phyloP scores from a whole-genome alignment of 1,139 yeast species.

The Magnusiomyces starmeri region DNA sequence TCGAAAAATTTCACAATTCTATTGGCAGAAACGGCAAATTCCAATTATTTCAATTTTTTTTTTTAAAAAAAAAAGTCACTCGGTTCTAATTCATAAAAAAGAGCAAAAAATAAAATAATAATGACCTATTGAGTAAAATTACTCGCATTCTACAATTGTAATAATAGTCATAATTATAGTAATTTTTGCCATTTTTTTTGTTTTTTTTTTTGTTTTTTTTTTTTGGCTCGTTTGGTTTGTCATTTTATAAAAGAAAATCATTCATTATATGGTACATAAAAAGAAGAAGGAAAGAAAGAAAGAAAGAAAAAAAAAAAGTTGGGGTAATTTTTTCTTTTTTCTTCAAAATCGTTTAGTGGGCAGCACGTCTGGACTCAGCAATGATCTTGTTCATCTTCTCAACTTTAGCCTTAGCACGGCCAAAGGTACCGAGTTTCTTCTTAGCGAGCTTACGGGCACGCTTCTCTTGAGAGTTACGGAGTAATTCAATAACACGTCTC shows the following conservation, averaged over 20 bases:
- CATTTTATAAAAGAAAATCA: not conserved
- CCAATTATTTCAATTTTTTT: too few relatives aligned
- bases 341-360: constrained; percentile 14
- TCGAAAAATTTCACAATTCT: not conserved
- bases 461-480: constrained; percentile 99
- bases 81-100: too few relatives aligned
- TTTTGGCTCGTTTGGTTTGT: not conserved
- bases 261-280: constrained; percentile 9
- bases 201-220: not conserved
- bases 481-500: constrained; percentile 98
- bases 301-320: not conserved
- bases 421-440: constrained; percentile 99
- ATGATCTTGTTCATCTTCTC: constrained; percentile 97
- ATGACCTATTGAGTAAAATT: too few relatives aligned
- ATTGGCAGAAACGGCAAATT: constrained; percentile 1
- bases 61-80: too few relatives aligned
- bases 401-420: constrained; percentile 99
- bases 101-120: too few relatives aligned
- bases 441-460: constrained; percentile 99
- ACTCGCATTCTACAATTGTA: too few relatives aligned
- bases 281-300: not conserved
- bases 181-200: too few relatives aligned
- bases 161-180: too few relatives aligned
- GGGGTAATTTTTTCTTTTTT: not conserved
- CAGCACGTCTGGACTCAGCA: constrained; percentile 88